A percentile compares a stretch with the other conserved stretches of the same genome.
These are phyloP conservation scores for Areca catechu DNA, from an alignment of 176 grass and related monocot genomes.

Conservation along the genomic window DNA sequence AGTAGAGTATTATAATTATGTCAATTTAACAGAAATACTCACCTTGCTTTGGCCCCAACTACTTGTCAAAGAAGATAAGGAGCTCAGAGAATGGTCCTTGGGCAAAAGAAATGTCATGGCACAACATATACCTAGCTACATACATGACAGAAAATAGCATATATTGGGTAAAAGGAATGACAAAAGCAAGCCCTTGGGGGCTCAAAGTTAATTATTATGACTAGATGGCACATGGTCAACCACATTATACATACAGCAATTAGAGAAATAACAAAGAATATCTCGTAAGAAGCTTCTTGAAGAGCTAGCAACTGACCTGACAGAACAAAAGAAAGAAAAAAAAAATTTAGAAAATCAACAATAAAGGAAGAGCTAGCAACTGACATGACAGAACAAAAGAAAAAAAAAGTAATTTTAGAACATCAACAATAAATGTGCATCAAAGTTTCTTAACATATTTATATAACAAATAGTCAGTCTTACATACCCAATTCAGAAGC, in stretches of 20 bases:
- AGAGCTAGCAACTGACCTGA: constrained; percentile 8
- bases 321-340: background rate
- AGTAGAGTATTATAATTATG: background rate
- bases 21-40: background rate
- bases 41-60: background rate
- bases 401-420: background rate
- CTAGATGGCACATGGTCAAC: too few species aligned
- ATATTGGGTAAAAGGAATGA: background rate
- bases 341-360: too few species aligned
- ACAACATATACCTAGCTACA: constrained; percentile 7
- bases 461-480: background rate
- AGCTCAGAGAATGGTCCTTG: background rate
- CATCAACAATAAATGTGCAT: background rate
- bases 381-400: too few species aligned
- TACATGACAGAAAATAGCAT: background rate
- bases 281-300: constrained; percentile 1
- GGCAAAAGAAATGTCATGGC: constrained; percentile 9
- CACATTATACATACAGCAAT: constrained; percentile 4
- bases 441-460: too few species aligned
- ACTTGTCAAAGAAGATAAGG: background rate
- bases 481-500: constrained; percentile 16
- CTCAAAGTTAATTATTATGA: too few species aligned
- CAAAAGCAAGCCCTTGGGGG: too few species aligned
- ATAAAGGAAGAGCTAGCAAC: too few species aligned
- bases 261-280: constrained; percentile 10